phyloP scores from a whole-genome alignment of 1,284 basidiomycete species.

The Boletus semigastroideus region DNA sequence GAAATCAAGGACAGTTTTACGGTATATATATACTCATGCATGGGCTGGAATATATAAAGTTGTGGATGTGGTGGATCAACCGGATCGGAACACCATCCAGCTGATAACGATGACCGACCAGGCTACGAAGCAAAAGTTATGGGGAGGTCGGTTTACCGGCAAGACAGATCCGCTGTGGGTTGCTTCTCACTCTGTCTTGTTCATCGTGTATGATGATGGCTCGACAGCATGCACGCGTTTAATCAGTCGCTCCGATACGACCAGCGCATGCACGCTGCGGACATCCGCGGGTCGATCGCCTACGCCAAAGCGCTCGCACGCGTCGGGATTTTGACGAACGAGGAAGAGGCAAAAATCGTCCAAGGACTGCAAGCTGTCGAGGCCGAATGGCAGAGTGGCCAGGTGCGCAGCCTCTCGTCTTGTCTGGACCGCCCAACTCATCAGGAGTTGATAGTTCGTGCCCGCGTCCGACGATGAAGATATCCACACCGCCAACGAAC shows the following conservation, averaged over 20 bases:
- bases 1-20: slow-evolving; percentile 3
- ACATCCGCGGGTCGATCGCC: slow-evolving; percentile 93
- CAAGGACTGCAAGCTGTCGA: slow-evolving; percentile 79
- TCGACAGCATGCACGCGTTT: slow-evolving; percentile 86
- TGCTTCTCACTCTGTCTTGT: background rate
- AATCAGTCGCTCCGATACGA: slow-evolving; percentile 96
- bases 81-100: background rate
- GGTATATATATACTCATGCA: slow-evolving; percentile 11
- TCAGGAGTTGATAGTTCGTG: slow-evolving; percentile 52
- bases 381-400: slow-evolving; percentile 80
- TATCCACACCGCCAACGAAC: slow-evolving; percentile 99
- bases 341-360: slow-evolving; percentile 75
- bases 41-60: slow-evolving; percentile 7
- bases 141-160: slow-evolving; percentile 90
- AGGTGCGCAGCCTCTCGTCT: slow-evolving; percentile 42
- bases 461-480: slow-evolving; percentile 89
- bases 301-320: slow-evolving; percentile 87
- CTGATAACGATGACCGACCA: slow-evolving; percentile 46
- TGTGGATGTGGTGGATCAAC: background rate
- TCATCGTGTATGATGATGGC: background rate
- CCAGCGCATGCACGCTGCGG: slow-evolving; percentile 88
- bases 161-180: slow-evolving; percentile 83
- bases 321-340: slow-evolving; percentile 76
- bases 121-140: slow-evolving; percentile 79
- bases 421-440: background rate